phyloP scores from a whole-genome alignment of 2,329 filamentous ascomycete genomes.

The Phialocephala sp. region DNA sequence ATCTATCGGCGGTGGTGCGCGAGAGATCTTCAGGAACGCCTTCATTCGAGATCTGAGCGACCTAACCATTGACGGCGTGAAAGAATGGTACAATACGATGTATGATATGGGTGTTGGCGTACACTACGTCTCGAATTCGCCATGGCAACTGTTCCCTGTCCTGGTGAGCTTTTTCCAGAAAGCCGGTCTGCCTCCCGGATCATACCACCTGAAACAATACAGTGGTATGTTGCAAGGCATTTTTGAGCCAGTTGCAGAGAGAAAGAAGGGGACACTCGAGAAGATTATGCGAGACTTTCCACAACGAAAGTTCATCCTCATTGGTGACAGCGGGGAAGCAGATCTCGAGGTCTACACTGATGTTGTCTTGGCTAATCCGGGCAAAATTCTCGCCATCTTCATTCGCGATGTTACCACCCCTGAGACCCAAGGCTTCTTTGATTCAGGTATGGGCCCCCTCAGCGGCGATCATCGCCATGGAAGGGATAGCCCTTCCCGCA shows the following conservation, averaged over 20 bases:
- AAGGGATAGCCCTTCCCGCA: constrained; percentile 24
- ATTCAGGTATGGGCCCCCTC: constrained; percentile 49
- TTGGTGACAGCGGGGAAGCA: constrained; percentile 95
- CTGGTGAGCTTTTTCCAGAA: constrained; percentile 83
- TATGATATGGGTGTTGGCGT: constrained; percentile 82
- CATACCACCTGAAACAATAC: constrained; percentile 95
- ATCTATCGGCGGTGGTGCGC: constrained; percentile 83
- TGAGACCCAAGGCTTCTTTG: constrained; percentile 77
- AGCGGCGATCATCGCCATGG: constrained; percentile 34
- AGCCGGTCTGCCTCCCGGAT: constrained; percentile 82
- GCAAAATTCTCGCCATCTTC: constrained; percentile 82
- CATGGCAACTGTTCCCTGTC: constrained; percentile 95
- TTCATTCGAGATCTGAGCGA: constrained; percentile 87
- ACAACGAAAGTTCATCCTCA: constrained; percentile 83
- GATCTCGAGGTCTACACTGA: constrained; percentile 98
- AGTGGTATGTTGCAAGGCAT: constrained; percentile 97
- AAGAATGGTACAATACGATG: constrained; percentile 85
- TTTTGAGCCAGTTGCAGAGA: constrained; percentile 94
- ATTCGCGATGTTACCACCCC: constrained; percentile 94
- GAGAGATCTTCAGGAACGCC: constrained; percentile 95
- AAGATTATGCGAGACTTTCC: constrained; percentile 90
- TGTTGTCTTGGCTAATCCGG: constrained; percentile 82
- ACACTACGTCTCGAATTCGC: constrained; percentile 99
- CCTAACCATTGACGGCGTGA: constrained; percentile 84
- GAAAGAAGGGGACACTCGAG: constrained; percentile 88